These are phyloP conservation scores for Neonectria sp. DNA, from an alignment of 2,329 filamentous ascomycete species.

Conservation along the genomic window DNA sequence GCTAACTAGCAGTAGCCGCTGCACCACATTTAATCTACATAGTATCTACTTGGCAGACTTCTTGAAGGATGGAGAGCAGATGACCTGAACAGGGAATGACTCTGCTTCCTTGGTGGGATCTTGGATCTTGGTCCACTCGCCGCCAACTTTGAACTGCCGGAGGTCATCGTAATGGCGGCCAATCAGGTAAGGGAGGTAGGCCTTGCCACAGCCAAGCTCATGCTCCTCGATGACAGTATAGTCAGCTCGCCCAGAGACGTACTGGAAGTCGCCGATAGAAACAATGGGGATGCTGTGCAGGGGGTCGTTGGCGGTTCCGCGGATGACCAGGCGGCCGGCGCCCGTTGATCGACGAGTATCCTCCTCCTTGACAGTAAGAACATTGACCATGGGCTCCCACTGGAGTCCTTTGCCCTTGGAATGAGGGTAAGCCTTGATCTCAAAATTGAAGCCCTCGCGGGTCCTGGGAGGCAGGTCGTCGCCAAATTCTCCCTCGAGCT, in stretches of 20 bases:
- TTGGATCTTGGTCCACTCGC: background rate
- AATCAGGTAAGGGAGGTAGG: constrained; percentile 10
- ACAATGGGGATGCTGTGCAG: constrained; percentile 18
- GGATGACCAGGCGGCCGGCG: background rate
- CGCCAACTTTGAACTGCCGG: constrained; percentile 1
- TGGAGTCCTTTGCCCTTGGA: constrained; percentile 15
- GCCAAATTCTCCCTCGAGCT: constrained; percentile 19
- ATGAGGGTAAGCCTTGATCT: constrained; percentile 20
- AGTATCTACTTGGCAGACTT: background rate
- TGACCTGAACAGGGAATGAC: background rate
- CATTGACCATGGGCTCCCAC: constrained; percentile 17
- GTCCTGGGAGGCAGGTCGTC: background rate
- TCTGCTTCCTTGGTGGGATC: background rate
- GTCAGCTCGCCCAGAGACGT: constrained; percentile 6
- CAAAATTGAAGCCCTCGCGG: background rate
- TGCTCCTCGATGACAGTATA: constrained; percentile 12
- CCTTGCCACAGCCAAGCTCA: background rate
- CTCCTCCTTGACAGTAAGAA: constrained; percentile 1
- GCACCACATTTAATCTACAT: no score
- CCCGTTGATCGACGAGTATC: background rate
- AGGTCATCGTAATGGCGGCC: constrained; percentile 12
- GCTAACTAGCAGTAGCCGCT: no score
- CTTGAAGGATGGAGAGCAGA: background rate
- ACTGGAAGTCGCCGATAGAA: constrained; percentile 17
- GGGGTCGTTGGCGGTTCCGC: constrained; percentile 10